phyloP scores from a whole-genome alignment of 768 basidiomycete genomes.

The Macrolepiota fuliginosa region DNA sequence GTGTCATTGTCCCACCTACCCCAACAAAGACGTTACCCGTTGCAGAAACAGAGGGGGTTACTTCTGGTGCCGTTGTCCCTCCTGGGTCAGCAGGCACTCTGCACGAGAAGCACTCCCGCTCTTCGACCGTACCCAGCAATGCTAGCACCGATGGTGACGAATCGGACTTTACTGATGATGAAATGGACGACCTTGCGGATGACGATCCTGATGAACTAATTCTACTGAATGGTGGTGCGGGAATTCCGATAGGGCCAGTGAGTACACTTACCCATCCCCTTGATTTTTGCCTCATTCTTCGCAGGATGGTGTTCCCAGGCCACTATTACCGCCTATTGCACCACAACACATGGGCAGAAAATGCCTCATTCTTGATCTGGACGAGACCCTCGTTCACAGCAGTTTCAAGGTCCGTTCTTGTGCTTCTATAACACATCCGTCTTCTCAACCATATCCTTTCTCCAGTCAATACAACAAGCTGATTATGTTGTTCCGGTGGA shows the following conservation, averaged over 20 bases:
- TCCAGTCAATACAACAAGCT: slow-evolving; percentile 86
- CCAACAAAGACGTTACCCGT: slow-evolving; percentile 40
- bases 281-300: slow-evolving; percentile 8
- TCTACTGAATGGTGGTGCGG: slow-evolving; percentile 79
- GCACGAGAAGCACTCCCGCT: slow-evolving; percentile 4
- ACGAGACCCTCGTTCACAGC: slow-evolving; percentile 96
- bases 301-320: slow-evolving; percentile 84
- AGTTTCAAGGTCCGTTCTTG: slow-evolving; percentile 83
- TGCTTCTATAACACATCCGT: background rate
- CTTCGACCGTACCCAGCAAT: slow-evolving; percentile 24
- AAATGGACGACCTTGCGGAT: slow-evolving; percentile 57
- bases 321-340: slow-evolving; percentile 82
- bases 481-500: slow-evolving; percentile 99
- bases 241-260: slow-evolving; percentile 92
- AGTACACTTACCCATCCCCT: slow-evolving; percentile 28
- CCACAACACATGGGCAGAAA: slow-evolving; percentile 85
- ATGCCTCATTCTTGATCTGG: slow-evolving; percentile 94
- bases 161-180: slow-evolving; percentile 69
- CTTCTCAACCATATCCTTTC: slow-evolving; percentile 14
- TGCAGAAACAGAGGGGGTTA: slow-evolving; percentile 83
- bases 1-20: slow-evolving; percentile 36
- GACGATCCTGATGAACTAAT: slow-evolving; percentile 92
- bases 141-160: slow-evolving; percentile 55
- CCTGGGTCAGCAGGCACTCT: slow-evolving; percentile 71
- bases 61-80: slow-evolving; percentile 89